A percentile compares a stretch with the other conserved stretches of the same genome.
Evolutionary conservation across 805 yeast species (phyloP).

Genomic region (Metschnikowia santaceciliae): DNA sequence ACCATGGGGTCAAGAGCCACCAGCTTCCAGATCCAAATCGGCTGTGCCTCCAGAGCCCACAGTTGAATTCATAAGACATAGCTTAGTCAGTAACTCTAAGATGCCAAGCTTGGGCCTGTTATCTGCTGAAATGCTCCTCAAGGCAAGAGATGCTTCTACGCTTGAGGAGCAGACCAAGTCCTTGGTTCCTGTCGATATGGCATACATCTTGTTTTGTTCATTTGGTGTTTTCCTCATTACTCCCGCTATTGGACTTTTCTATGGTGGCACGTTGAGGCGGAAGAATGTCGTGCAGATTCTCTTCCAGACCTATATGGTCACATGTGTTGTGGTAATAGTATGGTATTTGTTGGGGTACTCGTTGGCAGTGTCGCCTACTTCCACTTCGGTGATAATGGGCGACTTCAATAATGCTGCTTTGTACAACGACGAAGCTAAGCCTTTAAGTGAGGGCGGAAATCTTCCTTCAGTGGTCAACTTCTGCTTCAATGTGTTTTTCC

Average conservation of each 20-base stretch:
- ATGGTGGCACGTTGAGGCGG: conserved; percentile 41
- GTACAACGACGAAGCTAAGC: conserved; percentile 34
- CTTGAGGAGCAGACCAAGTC: conserved; percentile 35
- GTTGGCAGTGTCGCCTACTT: conserved; percentile 36
- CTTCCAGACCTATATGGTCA: conserved; percentile 43
- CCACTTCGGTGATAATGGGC: conserved; percentile 28
- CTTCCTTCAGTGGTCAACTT: conserved; percentile 46
- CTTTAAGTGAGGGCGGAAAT: conserved; percentile 42
- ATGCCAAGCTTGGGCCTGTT: conserved; percentile 4
- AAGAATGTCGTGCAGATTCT: conserved; percentile 42
- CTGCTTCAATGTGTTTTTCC: conserved; percentile 42
- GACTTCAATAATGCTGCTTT: conserved; percentile 39
- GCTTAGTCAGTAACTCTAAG: background rate
- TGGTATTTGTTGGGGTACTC: conserved; percentile 49
- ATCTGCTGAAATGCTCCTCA: conserved; percentile 3
- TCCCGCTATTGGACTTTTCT: conserved; percentile 44
- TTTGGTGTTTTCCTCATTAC: conserved; percentile 47
- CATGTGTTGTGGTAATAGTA: conserved; percentile 33
- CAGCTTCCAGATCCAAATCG: no score
- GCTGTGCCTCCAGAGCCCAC: background rate
- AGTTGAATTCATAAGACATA: background rate
- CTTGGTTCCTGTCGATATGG: conserved; percentile 45
- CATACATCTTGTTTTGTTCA: conserved; percentile 44
- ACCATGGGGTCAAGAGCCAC: background rate
- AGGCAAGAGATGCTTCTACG: conserved; percentile 5